Base-by-base conservation (phyloP, 2,329 filamentous ascomycete species). In the Microascus cirrosus region DNA sequence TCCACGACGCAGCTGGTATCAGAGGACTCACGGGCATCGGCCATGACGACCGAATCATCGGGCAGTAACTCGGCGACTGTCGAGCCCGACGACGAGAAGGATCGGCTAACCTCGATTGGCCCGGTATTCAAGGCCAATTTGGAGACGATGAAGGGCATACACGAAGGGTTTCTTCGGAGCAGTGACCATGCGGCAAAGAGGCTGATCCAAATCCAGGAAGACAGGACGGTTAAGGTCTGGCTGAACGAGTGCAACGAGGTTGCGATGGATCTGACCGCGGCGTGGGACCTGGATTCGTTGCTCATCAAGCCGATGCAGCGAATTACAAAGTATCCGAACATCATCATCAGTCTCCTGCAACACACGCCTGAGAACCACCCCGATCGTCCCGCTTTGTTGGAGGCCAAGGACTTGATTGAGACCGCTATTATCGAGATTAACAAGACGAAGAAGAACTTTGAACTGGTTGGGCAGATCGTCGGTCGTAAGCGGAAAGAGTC, bases 271-370 rank as follows among this genome's bases (percentile, higher is more conserved):
- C 80, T 99, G 62, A 99, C 94, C 0, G 84, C 86, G 28, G 93
- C 94, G 0, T 99, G 94, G 94, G 89, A 95, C 70, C 73, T 99
- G 60, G 92, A 96, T 70, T 95, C 94, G 0, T 77, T 99, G n/a
- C 81, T 99, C 22, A 93, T 99, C 67, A 99, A 99, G 71, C 94
- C 94, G 1, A 92, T 95, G 70, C 94, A 99, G 72, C 84, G 94
- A 54, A 86, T 97, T 61, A 86, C 93, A 36, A 96, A 96, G 67
- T 99, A 97, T 67, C 91, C 91, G 3, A 85, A 96, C 53, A 77
- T 99, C 48, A 82, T 99, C 52, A 83, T 85, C 36, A 85, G 91
- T 59, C 77, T 99, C 12, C 77, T 95, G 25, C 85, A 91, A 61
- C 82, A 86, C 59, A 97, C 93, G 0, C 86, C 89, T 0, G 72